Base-by-base conservation (phyloP, 768 basidiomycete species). In the Macrolepiota fuliginosa region DNA sequence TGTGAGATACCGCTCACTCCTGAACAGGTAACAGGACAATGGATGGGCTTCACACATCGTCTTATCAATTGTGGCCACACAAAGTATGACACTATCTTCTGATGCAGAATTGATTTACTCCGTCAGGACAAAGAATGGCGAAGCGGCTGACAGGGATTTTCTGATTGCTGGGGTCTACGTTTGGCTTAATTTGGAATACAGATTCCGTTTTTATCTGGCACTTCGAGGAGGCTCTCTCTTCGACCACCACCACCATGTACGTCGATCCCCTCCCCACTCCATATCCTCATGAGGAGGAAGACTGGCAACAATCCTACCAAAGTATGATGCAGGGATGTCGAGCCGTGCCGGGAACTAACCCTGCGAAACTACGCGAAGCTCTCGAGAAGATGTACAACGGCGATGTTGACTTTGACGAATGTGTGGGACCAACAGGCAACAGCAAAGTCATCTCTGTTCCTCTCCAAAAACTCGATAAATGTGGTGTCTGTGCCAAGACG, bases 381-480 rank as follows among this genome's bases (percentile, higher is more conserved):
- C 15, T 59, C 7, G 10, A 15, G 36, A 40, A n/a, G 7, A 25
- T 59, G n/a, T n/a, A 37, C 36, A 52, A 9, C 1, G 58, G 49
- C 49, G 37, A 50, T 4, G 24, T 59, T 32, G 58, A 59, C 50
- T 51, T 59, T n/a, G 37, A 40, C 24, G 25, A 39, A 24, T 12
- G 51, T 11, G 49, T 50, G 17, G 49, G 35, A 17, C 58, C 58
- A 35, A 52, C 58, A 5, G 58, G 58, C 24, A 52, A 12, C 11
- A 35, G 36, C 1, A 61, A 53, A 47, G 19, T 17, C 25, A 56
- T 63, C 13, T 45, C 37, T 17, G 40, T 58, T 32, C 63, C 65
- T 11, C 40, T 66, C 4, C 42, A 58, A 32, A 66, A 39, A 25
- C 51, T 66, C 2, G 63, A 66, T 22, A 61, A 64, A 36, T 66